Evolutionary conservation across 2,329 filamentous ascomycete genomes (phyloP), one percentile per base, ranked within the genome.

Genomic region (Alternaria burnsii): DNA sequence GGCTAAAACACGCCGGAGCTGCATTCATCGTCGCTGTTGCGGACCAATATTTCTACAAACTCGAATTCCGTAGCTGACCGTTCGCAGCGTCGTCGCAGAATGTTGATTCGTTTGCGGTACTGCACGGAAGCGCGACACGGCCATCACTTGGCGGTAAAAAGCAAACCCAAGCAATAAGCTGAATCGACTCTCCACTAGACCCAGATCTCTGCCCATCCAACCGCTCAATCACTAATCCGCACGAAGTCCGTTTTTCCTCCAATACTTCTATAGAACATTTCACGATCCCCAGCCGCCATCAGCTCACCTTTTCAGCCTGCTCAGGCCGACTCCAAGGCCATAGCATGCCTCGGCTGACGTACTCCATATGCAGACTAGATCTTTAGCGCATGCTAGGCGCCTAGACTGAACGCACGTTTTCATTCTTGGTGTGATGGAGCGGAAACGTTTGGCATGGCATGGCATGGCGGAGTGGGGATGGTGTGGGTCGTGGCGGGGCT

Each of bases 261-360:
- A 52, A 4, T 16, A 8, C 34, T 16, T 20, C 24, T 3, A 42
- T 12, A 24, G 20, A 42, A 34, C 46, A 38, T 28, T 28, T 38
- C 50, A 26, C 34, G 32, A 38, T 42, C 26, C 18, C 24, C 20
- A 54, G 38, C n/a, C 28, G 42, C 30, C 24, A 18, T 55, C 52
- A 50, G 55, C 46, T 20, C 22, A 6, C 52, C 10, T 52, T 28
- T 41, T 41, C 22, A 18, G 10, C 18, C 44, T 14, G 47, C 63
- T 67, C 59, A 60, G 60, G 56, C 58, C 60, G 63, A 61, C 41
- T 55, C 44, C 58, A 62, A 47, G 40, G 20, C 24, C 18, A 42
- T 58, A 50, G 46, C 40, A 42, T 55, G 53, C 58, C 71, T 73
- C 53, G 71, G 69, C 71, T 71, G 69, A 72, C 66, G 71, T 62